Evolutionary conservation across 2,329 filamentous ascomycete species (phyloP), one percentile per base, ranked within the genome.

Genomic region (Cordyceps fumosorosea): DNA sequence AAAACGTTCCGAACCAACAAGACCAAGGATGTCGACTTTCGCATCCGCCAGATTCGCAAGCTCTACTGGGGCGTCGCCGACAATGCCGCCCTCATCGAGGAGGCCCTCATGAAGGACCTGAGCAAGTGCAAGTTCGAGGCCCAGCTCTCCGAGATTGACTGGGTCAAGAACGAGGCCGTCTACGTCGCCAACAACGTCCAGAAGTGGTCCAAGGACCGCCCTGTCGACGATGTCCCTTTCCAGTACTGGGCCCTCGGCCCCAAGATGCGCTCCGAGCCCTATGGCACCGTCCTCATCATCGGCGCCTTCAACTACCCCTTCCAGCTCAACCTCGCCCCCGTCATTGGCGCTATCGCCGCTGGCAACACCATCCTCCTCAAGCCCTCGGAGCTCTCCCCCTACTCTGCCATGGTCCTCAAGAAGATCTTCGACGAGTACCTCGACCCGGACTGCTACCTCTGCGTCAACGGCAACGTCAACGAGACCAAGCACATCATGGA

Each of bases 301-400:
- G 91, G 92, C 62, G 87, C 95, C 50, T 98, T 91, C 84, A 99
- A 99, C 80, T 96, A 93, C 74, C 95, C 95, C 57, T 80, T 96
- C 73, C 88, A 93, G 76, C 82, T 98, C 50, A 86, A 87, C 44
- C 73, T 98, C 47, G 83, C 85, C 1, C 92, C 93, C 2, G 75
- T 96, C 64, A 84, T 96, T 65, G 95, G 93, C 63, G 95, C 93
- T 69, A 96, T 99, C 69, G 87, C 90, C 50, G 93, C 91, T 10
- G 95, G 95, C 58, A 97, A 95, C 75, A 93, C 93, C 6, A 91
- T 88, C 53, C 80, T 97, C 22, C 73, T 98, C 69, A 99, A 99
- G 82, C 93, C 95, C 5, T 95, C 90, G 22, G 95, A 99, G 78
- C 84, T 85, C 61, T 82, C 93, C 0, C 87, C 93, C 22, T 80